Evolutionary conservation across 2,329 filamentous ascomycete genomes (phyloP).

Genomic region (Xenoacremonium recifei): DNA sequence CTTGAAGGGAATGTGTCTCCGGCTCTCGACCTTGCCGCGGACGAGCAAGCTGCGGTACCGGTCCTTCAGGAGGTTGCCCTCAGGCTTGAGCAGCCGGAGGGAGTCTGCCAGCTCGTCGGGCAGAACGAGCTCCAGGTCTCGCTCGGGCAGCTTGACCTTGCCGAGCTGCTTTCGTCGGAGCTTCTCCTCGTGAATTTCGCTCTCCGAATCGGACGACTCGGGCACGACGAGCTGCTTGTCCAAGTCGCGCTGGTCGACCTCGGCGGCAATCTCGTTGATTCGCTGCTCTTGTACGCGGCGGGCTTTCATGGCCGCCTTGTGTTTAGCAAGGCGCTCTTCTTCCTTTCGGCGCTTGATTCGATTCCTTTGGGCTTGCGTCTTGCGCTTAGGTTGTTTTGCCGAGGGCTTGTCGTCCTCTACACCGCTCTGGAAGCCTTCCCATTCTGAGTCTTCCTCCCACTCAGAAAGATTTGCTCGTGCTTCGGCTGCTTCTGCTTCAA

Average conservation of each 20-base stretch:
- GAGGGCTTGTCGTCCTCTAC: conserved; percentile 62
- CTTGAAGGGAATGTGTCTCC: conserved; percentile 74
- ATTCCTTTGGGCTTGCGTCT: conserved; percentile 84
- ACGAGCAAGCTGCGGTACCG: conserved; percentile 86
- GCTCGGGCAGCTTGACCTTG: conserved; percentile 71
- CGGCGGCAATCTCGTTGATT: conserved; percentile 68
- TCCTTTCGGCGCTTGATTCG: conserved; percentile 86
- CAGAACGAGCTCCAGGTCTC: conserved; percentile 76
- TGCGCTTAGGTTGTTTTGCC: conserved; percentile 73
- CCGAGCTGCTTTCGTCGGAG: conserved; percentile 74
- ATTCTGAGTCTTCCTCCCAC: conserved; percentile 87
- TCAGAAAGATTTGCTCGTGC: conserved; percentile 62
- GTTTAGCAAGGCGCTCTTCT: conserved; percentile 72
- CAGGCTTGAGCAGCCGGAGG: conserved; percentile 79
- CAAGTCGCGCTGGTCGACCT: conserved; percentile 57
- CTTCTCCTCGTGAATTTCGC: conserved; percentile 59
- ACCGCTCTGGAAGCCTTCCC: conserved; percentile 87
- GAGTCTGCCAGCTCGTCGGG: conserved; percentile 82
- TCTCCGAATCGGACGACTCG: conserved; percentile 46
- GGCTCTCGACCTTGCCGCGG: conserved; percentile 82
- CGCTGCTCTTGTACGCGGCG: conserved; percentile 69
- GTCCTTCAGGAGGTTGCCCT: conserved; percentile 93
- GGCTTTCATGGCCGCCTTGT: conserved; percentile 72
- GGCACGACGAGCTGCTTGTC: conserved; percentile 42
- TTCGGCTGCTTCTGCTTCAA: conserved; percentile 72